Conservation (phyloP, 495 filamentous ascomycete genomes). For the Hypoxylon cercidicola region DNA sequence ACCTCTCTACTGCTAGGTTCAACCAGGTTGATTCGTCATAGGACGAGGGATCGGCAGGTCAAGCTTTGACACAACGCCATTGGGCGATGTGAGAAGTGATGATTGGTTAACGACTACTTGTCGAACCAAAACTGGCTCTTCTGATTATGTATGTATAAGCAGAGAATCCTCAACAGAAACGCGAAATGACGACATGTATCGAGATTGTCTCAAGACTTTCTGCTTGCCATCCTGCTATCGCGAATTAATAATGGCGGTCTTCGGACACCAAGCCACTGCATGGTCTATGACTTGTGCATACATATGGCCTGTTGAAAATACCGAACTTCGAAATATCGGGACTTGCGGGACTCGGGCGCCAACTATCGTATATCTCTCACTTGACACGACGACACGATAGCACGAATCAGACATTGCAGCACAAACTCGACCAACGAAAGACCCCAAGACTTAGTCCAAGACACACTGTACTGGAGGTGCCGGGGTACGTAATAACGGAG, state of each 20-base stretch:
- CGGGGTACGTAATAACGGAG: conserved; percentile 33
- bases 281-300: neutral
- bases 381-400: conserved; percentile 1
- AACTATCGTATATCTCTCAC: neutral
- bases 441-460: neutral
- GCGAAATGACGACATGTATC: neutral
- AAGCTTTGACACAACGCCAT: conserved; percentile 11
- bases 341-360: too few relatives aligned
- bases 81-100: conserved; percentile 17
- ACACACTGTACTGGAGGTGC: conserved; percentile 1
- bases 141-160: conserved; percentile 1
- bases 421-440: neutral
- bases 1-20: conserved; percentile 11
- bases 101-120: conserved; percentile 19
- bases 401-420: neutral
- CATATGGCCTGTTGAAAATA: neutral
- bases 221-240: neutral
- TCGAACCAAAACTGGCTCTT: conserved; percentile 5
- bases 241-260: neutral
- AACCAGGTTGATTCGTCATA: conserved; percentile 20
- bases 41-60: conserved; percentile 26
- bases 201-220: neutral
- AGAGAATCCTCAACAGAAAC: neutral
- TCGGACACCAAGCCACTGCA: neutral
- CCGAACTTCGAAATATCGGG: too few relatives aligned